Conservation (phyloP, 2,329 filamentous ascomycete species). For the Phoma sp. region DNA sequence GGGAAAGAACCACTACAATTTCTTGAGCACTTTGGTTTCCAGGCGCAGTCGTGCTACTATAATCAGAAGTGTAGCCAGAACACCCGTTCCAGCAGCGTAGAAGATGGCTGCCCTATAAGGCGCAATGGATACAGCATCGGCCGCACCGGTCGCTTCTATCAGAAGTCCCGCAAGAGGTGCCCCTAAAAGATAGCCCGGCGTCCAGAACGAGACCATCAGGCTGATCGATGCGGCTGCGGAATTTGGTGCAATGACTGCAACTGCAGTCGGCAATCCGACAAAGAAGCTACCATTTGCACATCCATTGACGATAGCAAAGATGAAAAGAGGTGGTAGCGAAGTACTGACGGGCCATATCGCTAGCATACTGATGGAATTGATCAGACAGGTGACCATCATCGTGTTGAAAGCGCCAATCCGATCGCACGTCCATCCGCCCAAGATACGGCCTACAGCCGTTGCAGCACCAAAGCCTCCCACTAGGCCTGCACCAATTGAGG, state of each 20-base stretch:
- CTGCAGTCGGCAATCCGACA: conserved; percentile 39
- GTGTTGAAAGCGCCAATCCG: conserved; percentile 43
- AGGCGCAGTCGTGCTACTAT: not conserved
- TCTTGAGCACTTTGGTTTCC: not conserved
- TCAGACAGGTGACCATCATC: conserved; percentile 34
- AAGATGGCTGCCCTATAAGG: conserved; percentile 42
- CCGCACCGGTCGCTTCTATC: conserved; percentile 31
- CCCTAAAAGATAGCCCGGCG: conserved; percentile 38
- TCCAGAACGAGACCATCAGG: conserved; percentile 39
- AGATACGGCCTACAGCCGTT: conserved; percentile 39
- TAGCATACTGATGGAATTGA: conserved; percentile 40
- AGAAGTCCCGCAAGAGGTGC: conserved; percentile 39
- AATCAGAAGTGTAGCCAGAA: conserved; percentile 14
- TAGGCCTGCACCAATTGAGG: conserved; percentile 31
- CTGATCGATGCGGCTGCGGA: conserved; percentile 39
- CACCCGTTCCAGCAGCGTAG: conserved; percentile 38
- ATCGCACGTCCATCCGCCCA: conserved; percentile 38
- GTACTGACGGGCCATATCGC: conserved; percentile 42
- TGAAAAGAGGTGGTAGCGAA: conserved; percentile 31
- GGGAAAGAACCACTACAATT: too few species aligned
- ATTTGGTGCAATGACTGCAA: conserved; percentile 36
- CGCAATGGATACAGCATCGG: conserved; percentile 15
- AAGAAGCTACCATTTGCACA: conserved; percentile 42
- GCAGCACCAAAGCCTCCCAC: conserved; percentile 27
- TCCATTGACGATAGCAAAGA: conserved; percentile 41